A percentile compares a stretch with the other conserved stretches of the same genome.
Evolutionary conservation across 2,329 filamentous ascomycete genomes (phyloP).

Genomic region (Paecilomyces formosus): DNA sequence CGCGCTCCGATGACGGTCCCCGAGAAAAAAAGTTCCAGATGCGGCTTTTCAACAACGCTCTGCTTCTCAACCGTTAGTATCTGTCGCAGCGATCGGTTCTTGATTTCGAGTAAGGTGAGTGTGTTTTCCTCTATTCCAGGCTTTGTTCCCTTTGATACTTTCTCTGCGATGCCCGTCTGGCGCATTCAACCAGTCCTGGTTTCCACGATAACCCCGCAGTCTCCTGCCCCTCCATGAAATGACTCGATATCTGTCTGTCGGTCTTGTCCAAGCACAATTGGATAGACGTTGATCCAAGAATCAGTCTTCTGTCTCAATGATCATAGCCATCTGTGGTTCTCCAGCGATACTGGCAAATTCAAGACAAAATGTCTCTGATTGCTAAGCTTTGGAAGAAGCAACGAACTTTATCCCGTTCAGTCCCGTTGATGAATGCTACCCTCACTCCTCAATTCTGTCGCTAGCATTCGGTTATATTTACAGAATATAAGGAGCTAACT

Average conservation of each 20-base stretch:
- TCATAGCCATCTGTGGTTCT: neutral
- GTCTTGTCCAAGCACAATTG: neutral
- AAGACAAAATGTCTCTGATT: neutral
- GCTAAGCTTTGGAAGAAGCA: neutral
- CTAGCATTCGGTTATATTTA: neutral
- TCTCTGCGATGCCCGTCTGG: neutral
- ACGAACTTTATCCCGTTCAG: neutral
- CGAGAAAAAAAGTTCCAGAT: constrained; percentile 9
- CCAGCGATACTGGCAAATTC: neutral
- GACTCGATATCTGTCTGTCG: neutral
- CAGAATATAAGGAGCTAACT: constrained; percentile 5
- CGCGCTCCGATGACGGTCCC: constrained; percentile 3
- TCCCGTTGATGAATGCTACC: neutral
- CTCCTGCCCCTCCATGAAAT: constrained; percentile 1
- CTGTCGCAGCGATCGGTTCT: neutral
- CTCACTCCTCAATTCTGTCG: neutral
- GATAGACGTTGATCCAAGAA: neutral
- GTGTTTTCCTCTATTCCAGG: neutral
- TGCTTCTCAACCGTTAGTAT: constrained; percentile 2
- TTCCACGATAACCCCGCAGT: constrained; percentile 1
- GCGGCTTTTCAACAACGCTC: constrained; percentile 9
- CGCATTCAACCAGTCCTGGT: neutral
- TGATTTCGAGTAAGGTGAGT: neutral
- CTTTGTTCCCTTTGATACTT: neutral
- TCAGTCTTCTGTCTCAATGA: neutral